Evolutionary conservation across 2,329 filamentous ascomycete species (phyloP).

Genomic region (Exophiala dermatitidis): DNA sequence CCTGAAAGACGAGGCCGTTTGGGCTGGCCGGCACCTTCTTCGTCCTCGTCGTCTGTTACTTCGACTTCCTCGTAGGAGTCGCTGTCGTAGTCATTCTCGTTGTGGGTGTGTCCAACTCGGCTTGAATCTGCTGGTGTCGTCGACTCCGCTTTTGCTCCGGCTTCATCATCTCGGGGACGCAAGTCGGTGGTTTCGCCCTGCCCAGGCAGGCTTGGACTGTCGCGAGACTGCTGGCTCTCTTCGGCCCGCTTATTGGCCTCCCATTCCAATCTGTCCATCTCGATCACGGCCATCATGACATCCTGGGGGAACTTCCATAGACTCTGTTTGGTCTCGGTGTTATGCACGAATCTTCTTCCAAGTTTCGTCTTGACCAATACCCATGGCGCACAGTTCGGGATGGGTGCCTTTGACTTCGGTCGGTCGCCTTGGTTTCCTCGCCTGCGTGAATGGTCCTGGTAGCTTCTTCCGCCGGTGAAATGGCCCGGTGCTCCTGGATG

Average conservation of each 20-base stretch:
- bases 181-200: background rate
- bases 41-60: conserved; percentile 55
- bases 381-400: conserved; percentile 82
- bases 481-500: conserved; percentile 40
- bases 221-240: conserved; percentile 35
- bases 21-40: conserved; percentile 40
- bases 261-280: conserved; percentile 65
- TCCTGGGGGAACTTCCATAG: conserved; percentile 92
- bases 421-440: conserved; percentile 65
- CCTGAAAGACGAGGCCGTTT: conserved; percentile 47
- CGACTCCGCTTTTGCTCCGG: background rate
- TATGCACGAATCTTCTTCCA: conserved; percentile 83
- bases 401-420: conserved; percentile 69
- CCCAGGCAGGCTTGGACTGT: background rate
- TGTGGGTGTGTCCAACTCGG: conserved; percentile 13
- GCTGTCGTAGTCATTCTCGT: conserved; percentile 44
- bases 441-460: conserved; percentile 51
- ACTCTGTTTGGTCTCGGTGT: conserved; percentile 75
- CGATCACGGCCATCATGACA: conserved; percentile 64
- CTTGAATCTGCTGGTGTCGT: background rate
- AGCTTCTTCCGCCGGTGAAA: conserved; percentile 46
- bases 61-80: conserved; percentile 74
- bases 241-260: conserved; percentile 49
- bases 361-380: conserved; percentile 87
- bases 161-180: background rate